Percentiles rank a stretch among this genome's conserved stretches.
Conservation (phyloP, 2,329 filamentous ascomycete species). For the Pyrenophora teres region DNA sequence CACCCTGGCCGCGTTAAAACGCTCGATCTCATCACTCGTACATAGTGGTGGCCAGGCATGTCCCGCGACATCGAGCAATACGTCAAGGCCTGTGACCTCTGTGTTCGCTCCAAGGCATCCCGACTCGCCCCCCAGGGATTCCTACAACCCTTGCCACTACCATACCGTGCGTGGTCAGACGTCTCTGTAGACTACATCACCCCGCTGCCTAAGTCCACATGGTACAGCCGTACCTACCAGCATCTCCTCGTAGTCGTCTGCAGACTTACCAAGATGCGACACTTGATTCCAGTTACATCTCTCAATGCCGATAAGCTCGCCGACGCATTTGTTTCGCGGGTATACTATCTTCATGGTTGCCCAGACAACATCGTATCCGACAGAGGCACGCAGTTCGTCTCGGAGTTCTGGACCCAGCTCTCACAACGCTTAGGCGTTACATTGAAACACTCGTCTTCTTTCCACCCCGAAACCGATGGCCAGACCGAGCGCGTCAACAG, state of each 20-base stretch:
- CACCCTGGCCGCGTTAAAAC: background rate
- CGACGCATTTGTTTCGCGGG: background rate
- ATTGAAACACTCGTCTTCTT: background rate
- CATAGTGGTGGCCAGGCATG: background rate
- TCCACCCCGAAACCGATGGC: background rate
- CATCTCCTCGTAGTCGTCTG: background rate
- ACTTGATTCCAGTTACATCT: background rate
- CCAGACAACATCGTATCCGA: background rate
- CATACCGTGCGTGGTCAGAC: background rate
- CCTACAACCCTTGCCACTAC: conserved; percentile 1
- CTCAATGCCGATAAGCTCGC: background rate
- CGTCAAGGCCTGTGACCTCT: background rate
- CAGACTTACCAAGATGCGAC: background rate
- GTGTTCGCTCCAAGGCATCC: background rate
- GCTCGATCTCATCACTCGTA: background rate
- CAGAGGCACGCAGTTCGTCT: background rate
- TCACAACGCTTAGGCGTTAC: background rate
- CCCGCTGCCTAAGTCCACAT: background rate
- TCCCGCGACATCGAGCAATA: background rate
- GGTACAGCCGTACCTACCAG: background rate
- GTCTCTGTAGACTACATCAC: conserved; percentile 2
- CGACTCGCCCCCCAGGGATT: background rate
- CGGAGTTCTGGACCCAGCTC: background rate
- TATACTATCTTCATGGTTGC: background rate
- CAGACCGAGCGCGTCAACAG: background rate